Evolutionary conservation across 768 basidiomycete genomes (phyloP).

Genomic region (Hericium alpestre): DNA sequence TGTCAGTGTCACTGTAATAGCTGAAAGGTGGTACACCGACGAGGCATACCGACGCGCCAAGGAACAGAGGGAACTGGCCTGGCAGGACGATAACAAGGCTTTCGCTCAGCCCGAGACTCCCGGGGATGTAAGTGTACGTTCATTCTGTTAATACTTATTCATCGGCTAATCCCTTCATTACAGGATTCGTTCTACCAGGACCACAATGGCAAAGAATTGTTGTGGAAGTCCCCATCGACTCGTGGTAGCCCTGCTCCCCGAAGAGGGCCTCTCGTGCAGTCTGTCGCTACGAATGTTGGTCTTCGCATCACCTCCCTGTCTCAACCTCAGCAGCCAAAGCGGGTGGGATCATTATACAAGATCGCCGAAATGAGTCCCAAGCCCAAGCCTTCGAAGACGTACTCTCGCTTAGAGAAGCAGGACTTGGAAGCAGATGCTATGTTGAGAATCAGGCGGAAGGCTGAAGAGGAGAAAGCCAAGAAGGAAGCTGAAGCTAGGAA

Average conservation of each 20-base stretch:
- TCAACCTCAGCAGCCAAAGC: constrained; percentile 20
- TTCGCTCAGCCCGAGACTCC: constrained; percentile 34
- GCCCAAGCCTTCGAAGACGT: constrained; percentile 31
- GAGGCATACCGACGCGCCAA: constrained; percentile 62
- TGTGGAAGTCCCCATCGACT: constrained; percentile 50
- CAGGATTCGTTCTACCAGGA: constrained; percentile 24
- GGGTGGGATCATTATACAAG: constrained; percentile 15
- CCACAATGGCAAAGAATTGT: constrained; percentile 47
- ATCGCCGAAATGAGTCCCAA: constrained; percentile 36
- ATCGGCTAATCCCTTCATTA: not conserved
- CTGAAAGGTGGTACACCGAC: constrained; percentile 74
- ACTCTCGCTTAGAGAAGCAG: constrained; percentile 82
- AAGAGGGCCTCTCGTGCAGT: constrained; percentile 33
- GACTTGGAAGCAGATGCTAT: constrained; percentile 75
- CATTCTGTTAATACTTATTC: not conserved
- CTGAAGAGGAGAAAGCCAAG: constrained; percentile 23
- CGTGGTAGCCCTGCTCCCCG: constrained; percentile 20
- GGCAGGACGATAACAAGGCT: constrained; percentile 47
- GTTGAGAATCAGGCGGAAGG: constrained; percentile 52
- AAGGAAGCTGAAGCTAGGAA: constrained; percentile 23
- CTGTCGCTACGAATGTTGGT: constrained; percentile 33
- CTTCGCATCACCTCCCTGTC: constrained; percentile 26
- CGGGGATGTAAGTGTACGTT: constrained; percentile 18
- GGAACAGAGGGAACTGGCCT: constrained; percentile 46
- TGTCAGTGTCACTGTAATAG: constrained; percentile 56